Evolutionary conservation across 306 rosid genomes (phyloP).

Genomic region (Cyclanthera cordifolia): DNA sequence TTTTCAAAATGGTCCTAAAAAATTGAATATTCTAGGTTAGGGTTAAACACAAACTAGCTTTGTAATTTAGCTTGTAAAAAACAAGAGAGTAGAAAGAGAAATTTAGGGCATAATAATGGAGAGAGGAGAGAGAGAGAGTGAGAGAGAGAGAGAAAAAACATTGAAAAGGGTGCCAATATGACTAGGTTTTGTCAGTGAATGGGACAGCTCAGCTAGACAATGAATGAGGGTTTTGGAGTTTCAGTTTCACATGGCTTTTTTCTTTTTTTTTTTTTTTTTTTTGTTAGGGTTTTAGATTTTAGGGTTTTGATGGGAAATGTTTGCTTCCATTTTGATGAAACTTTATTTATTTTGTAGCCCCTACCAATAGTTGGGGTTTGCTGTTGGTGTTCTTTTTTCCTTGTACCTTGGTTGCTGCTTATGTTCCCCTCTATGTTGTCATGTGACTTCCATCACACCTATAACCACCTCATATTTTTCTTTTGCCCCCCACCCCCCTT

Average conservation of each 20-base stretch:
- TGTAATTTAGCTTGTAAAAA: no score
- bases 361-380: not conserved
- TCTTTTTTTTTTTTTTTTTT: no score
- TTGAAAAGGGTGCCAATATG: constrained; percentile 4
- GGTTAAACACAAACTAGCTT: no score
- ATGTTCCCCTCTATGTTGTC: not conserved
- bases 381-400: not conserved
- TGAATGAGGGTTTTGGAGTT: not conserved
- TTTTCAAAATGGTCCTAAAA: no score
- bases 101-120: not conserved
- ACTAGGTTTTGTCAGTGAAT: constrained; percentile 11
- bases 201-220: not conserved
- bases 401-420: not conserved
- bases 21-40: no score
- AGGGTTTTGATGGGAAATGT: not conserved
- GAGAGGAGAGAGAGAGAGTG: not conserved
- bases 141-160: not conserved
- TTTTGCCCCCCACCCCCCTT: no score
- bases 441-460: not conserved
- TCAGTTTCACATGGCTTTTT: not conserved
- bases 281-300: not conserved
- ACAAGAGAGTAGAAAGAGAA: not conserved
- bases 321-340: not conserved
- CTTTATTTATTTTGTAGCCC: not conserved
- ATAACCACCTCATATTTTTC: not conserved